phyloP scores from a whole-genome alignment of 1,139 yeast genomes.

The Suhomyces ambrosiae region DNA sequence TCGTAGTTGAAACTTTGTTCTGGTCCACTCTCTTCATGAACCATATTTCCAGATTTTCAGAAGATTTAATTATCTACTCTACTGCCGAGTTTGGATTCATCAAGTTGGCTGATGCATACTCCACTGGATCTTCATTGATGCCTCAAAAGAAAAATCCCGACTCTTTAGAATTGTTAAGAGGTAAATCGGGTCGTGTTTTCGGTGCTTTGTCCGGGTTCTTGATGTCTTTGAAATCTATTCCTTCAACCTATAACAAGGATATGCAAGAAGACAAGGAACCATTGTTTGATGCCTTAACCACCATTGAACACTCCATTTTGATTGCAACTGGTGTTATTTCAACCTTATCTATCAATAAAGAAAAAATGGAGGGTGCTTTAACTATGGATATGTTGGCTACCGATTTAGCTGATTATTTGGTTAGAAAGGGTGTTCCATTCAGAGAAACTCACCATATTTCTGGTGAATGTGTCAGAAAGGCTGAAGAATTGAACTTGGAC shows the following conservation, averaged over 20 bases:
- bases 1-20: slow-evolving; percentile 93
- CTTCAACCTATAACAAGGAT: slow-evolving; percentile 96
- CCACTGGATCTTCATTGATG: slow-evolving; percentile 97
- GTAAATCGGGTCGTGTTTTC: slow-evolving; percentile 95
- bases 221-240: slow-evolving; percentile 94
- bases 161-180: slow-evolving; percentile 89
- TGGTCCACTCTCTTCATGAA: slow-evolving; percentile 97
- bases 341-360: slow-evolving; percentile 70
- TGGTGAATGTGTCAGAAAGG: slow-evolving; percentile 92
- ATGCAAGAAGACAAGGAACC: slow-evolving; percentile 99
- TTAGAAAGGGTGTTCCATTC: slow-evolving; percentile 96
- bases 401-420: slow-evolving; percentile 95
- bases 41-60: slow-evolving; percentile 91
- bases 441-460: slow-evolving; percentile 98
- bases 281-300: slow-evolving; percentile 82
- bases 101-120: slow-evolving; percentile 93
- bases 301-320: slow-evolving; percentile 89
- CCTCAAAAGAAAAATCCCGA: slow-evolving; percentile 99
- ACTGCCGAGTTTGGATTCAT: slow-evolving; percentile 97
- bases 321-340: slow-evolving; percentile 97
- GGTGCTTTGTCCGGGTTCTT: slow-evolving; percentile 94
- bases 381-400: slow-evolving; percentile 99
- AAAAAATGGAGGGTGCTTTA: slow-evolving; percentile 80
- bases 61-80: slow-evolving; percentile 92
- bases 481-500: slow-evolving; percentile 72